Evolutionary conservation across 2,329 filamentous ascomycete species (phyloP), one percentile per base, ranked within the genome.

Genomic region (Pseudocercospora cruenta): DNA sequence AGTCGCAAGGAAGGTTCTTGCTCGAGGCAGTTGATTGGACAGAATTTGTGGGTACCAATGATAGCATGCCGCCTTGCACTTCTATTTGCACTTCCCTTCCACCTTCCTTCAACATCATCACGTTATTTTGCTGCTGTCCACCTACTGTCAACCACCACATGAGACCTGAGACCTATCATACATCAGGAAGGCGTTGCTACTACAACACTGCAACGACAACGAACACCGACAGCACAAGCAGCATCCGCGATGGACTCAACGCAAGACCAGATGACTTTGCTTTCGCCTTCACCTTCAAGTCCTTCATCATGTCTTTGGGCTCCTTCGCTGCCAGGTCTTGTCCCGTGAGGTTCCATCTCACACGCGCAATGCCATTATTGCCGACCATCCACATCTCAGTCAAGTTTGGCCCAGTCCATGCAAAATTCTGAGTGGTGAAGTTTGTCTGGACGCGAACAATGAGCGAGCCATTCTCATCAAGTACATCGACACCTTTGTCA

Each of bases 381-480:
- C 80, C 79, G 73, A 80, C 77, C 55, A 82, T 62, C 80, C 80
- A 81, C 28, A 82, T 67, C 22, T 78, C 77, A 58, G 75, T 78
- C 57, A 79, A 71, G 70, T 80, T 74, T 7, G 73, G 67, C 0
- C 80, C 80, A 2, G 76, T 78, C 80, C 79, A 82, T 39, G 77
- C 79, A 66, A 83, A 79, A 67, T 82, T 82, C 72, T 81, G 77
- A 45, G 81, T 80, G 1, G 78, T 77, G 64, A 78, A 81, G 62
- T 79, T 80, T n/a, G 80, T 82, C 72, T 81, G 78, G 16, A 55
- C 10, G 81, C 76, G 14, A 75, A 80, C 69, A 24, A 82, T 71
- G 66, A 81, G 70, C 47, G 76, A 74, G 0, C 81, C 80, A 39
- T 71, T 67, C 31, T 71, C 69, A 67, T 81, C 80, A 24, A 81